These are phyloP conservation scores for Rhodotorula kratochvilovae DNA, from an alignment of 768 basidiomycete genomes.

Conservation along the genomic window DNA sequence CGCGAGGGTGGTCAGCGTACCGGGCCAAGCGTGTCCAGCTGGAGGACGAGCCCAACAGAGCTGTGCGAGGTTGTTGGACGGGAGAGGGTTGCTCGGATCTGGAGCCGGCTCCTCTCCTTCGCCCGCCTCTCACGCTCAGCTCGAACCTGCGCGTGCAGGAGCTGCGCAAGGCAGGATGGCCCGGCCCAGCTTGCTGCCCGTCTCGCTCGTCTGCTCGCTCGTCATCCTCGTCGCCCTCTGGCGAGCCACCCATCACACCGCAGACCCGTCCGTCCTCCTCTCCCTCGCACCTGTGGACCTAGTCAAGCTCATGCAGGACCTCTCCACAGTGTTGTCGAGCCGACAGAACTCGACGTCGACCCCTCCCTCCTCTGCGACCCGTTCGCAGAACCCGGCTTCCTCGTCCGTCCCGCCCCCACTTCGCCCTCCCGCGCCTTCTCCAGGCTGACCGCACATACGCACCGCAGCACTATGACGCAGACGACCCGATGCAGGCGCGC, in stretches of 20 bases:
- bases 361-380: conserved; percentile 29
- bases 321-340: neutral
- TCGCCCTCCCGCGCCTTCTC: no score
- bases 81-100: no score
- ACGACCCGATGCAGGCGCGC: conserved; percentile 11
- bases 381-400: conserved; percentile 37
- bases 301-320: no score
- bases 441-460: neutral
- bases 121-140: no score
- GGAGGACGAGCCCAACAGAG: no score
- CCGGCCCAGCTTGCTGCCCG: conserved; percentile 1
- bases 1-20: no score
- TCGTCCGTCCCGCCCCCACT: conserved; percentile 14
- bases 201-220: neutral
- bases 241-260: neutral
- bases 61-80: no score
- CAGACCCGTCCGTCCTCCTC: neutral
- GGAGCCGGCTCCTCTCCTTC: no score
- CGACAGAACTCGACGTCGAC: neutral
- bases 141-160: no score
- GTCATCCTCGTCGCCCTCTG: conserved; percentile 15
- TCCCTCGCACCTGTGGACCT: no score
- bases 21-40: no score
- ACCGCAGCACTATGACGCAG: conserved; percentile 25
- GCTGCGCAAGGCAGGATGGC: conserved; percentile 5